Evolutionary conservation across 1,284 basidiomycete species (phyloP).

Genomic region (Papiliotrema nemorosa): DNA sequence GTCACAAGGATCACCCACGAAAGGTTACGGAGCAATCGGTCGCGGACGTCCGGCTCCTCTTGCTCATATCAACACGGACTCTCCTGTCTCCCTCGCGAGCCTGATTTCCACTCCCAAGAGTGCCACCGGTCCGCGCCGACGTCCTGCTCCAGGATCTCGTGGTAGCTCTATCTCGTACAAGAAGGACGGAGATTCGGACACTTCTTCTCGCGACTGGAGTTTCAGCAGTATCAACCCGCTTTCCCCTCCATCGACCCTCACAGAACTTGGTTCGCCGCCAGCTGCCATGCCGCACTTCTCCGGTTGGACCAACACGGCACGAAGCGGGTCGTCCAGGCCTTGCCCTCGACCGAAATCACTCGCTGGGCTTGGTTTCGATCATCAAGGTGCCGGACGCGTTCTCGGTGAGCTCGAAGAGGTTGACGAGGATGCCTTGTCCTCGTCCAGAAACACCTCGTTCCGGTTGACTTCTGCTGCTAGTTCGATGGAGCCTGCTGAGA

Average conservation of each 20-base stretch:
- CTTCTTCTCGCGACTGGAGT: conserved; percentile 27
- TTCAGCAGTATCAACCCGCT: conserved; percentile 5
- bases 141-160: conserved; percentile 11
- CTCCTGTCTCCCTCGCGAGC: conserved; percentile 11
- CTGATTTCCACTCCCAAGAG: conserved; percentile 17
- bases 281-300: conserved; percentile 12
- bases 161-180: conserved; percentile 43
- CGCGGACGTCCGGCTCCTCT: conserved; percentile 26
- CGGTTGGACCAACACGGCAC: conserved; percentile 12
- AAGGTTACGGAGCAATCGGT: conserved; percentile 34
- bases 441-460: not conserved
- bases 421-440: conserved; percentile 24
- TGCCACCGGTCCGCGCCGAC: conserved; percentile 10
- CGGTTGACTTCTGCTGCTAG: not conserved
- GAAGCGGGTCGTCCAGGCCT: conserved; percentile 15
- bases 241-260: not conserved
- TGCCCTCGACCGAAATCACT: conserved; percentile 39
- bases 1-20: conserved; percentile 21
- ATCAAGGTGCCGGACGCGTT: conserved; percentile 24
- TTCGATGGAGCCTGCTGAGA: not conserved
- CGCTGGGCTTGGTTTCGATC: conserved; percentile 19
- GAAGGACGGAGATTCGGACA: conserved; percentile 25
- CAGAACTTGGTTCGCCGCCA: conserved; percentile 8
- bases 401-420: conserved; percentile 39
- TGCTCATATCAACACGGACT: conserved; percentile 3